Base-by-base conservation (phyloP, 768 basidiomycete genomes). In the Tricholoma furcatifolium region DNA sequence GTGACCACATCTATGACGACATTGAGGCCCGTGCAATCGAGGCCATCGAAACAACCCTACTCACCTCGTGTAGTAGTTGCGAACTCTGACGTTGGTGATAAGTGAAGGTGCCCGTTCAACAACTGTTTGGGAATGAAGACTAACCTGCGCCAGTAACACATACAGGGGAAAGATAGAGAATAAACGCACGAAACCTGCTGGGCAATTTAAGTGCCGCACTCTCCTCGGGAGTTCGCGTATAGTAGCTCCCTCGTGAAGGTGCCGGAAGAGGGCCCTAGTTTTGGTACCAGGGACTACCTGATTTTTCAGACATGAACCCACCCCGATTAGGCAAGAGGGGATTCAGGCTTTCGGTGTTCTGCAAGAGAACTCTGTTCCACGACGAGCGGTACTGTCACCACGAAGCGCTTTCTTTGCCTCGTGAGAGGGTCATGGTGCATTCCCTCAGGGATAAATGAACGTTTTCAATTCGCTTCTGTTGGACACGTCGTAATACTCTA, bases 71-170 rank as follows among this genome's bases (percentile, higher is more conserved):
- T 82, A 84, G 35, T 77, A 67, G 62, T 84, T 82, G 50, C 75
- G 74, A 48, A 84, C 83, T 64, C 83, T 84, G 65, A 30, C 47
- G 23, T 43, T 2, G 15, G 32, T 6, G 20, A 21, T 21, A 51
- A 45, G 34, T 30, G 59, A 72, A 35, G 72, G 66, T 57, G 17
- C 30, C 40, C 27, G 21, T 60, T 48, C 46, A 35, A 24, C 27
- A 27, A 24, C 30, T 30, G 44, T 15, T 45, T 17, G 38, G n/a
- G 20, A 32, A 46, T 30, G 39, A 41, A 24, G 27, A 62, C 81
- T 70, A 57, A 83, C 83, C 79, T 75, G 62, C 83, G 76, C 71
- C 74, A 83, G 63, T 77, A 80, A 68, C 83, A 84, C 83, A 85
- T 84, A 43, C 36, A 56, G 47, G 51, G 60, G 55, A 27, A 42